phyloP scores from a whole-genome alignment of 352 stramenopile species.

The Pythium phragmitis region DNA sequence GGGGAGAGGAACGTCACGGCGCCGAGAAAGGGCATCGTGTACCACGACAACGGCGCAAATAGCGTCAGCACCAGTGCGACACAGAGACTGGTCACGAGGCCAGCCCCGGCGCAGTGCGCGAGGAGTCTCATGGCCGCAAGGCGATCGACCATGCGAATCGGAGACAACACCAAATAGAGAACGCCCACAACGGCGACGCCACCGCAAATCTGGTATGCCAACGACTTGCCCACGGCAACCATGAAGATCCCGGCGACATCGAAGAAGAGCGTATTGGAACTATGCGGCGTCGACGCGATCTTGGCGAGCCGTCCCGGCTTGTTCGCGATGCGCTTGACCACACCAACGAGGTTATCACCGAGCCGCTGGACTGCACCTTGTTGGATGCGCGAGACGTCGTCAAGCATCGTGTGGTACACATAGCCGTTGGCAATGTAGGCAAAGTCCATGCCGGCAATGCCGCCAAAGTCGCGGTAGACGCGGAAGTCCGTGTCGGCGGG shows the following conservation, averaged over 20 bases:
- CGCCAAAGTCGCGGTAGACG: slow-evolving; percentile 71
- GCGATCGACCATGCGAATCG: slow-evolving; percentile 38
- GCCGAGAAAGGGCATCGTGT: slow-evolving; percentile 52
- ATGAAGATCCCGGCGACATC: slow-evolving; percentile 64
- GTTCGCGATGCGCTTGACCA: slow-evolving; percentile 49
- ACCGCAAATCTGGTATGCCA: slow-evolving; percentile 38
- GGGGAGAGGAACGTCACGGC: slow-evolving; percentile 43
- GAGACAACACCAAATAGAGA: slow-evolving; percentile 45
- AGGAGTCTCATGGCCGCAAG: slow-evolving; percentile 43
- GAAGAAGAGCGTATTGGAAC: slow-evolving; percentile 71
- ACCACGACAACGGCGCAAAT: slow-evolving; percentile 69
- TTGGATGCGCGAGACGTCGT: slow-evolving; percentile 73
- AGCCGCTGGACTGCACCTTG: slow-evolving; percentile 61
- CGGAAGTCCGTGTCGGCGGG: slow-evolving; percentile 73
- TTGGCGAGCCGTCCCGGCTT: slow-evolving; percentile 44
- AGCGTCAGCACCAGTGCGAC: slow-evolving; percentile 52
- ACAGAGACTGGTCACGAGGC: slow-evolving; percentile 33
- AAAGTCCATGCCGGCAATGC: slow-evolving; percentile 78
- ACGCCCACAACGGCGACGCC: slow-evolving; percentile 38
- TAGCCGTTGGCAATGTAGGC: slow-evolving; percentile 81
- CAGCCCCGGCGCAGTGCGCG: slow-evolving; percentile 34
- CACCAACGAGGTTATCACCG: slow-evolving; percentile 66
- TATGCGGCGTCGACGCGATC: slow-evolving; percentile 53
- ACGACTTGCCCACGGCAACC: slow-evolving; percentile 55
- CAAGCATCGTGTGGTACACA: slow-evolving; percentile 76